These are phyloP conservation scores for Conticribra guillardii DNA, from an alignment of 108 stramenopile genomes.

Conservation along the genomic window DNA sequence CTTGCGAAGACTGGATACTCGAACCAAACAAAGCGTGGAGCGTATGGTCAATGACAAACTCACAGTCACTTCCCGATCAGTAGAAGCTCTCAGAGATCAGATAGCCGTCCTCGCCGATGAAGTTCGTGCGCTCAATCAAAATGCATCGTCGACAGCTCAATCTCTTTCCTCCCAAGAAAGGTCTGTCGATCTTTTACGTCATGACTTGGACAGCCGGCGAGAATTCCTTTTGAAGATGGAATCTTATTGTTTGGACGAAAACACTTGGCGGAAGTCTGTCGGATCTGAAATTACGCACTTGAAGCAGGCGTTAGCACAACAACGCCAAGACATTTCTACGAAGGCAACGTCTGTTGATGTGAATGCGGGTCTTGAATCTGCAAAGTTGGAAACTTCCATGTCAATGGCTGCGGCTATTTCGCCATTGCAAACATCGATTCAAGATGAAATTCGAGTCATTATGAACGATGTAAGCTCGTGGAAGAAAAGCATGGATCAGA, in stretches of 20 bases:
- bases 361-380: constrained; percentile 4
- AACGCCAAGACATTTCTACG: neutral
- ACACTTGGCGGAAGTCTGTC: neutral
- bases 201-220: constrained; percentile 23
- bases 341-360: constrained; percentile 11
- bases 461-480: constrained; percentile 15
- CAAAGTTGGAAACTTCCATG: neutral
- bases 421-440: constrained; percentile 6
- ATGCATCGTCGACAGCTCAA: constrained; percentile 6
- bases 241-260: constrained; percentile 20
- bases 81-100: constrained; percentile 44
- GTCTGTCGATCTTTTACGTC: constrained; percentile 16
- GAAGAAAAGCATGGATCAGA: constrained; percentile 10
- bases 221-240: constrained; percentile 14
- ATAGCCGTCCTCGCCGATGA: constrained; percentile 23
- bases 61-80: constrained; percentile 8
- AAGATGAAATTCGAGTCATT: constrained; percentile 2
- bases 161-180: constrained; percentile 18
- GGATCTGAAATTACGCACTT: constrained; percentile 4
- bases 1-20: neutral
- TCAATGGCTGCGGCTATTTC: constrained; percentile 19
- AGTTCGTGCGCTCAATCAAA: constrained; percentile 18
- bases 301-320: constrained; percentile 7
- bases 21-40: constrained; percentile 18
- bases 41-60: constrained; percentile 20